Percentiles rank a stretch among this genome's conserved stretches.
Evolutionary conservation across 2,329 filamentous ascomycete genomes (phyloP).

Genomic region (Ambrosiella beaveri): DNA sequence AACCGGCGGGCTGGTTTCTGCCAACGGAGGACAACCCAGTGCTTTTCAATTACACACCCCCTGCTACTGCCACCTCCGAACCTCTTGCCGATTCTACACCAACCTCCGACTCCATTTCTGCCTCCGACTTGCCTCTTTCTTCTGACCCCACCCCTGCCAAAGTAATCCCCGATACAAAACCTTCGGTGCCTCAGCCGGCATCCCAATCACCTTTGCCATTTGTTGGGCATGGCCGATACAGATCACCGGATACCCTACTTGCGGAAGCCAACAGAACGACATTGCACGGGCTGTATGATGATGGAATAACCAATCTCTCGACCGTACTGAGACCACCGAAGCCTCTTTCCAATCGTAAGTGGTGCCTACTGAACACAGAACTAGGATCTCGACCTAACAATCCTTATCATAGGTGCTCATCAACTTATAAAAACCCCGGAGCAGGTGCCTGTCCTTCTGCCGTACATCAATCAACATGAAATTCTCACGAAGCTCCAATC

Average conservation of each 20-base stretch:
- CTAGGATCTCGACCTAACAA: not conserved
- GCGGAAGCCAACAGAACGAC: not conserved
- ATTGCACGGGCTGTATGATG: not conserved
- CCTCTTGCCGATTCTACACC: too few species aligned
- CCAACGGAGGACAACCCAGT: too few species aligned
- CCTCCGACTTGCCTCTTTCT: too few species aligned
- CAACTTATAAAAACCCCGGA: constrained; percentile 5
- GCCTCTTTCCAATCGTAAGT: not conserved
- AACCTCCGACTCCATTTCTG: too few species aligned
- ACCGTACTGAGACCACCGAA: not conserved
- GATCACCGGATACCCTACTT: not conserved
- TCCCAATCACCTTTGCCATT: too few species aligned
- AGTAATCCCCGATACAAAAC: too few species aligned
- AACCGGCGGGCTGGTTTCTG: too few species aligned
- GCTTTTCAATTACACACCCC: too few species aligned
- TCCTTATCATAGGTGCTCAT: not conserved
- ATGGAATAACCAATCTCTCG: constrained; percentile 1
- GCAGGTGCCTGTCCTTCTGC: not conserved
- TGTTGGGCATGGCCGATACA: not conserved
- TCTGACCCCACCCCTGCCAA: not conserved
- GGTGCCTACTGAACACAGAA: not conserved
- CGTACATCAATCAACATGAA: constrained; percentile 7
- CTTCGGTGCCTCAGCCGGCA: too few species aligned
- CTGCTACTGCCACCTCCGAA: too few species aligned
- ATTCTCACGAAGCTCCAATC: constrained; percentile 4